phyloP scores from a whole-genome alignment of 257 asterid species.

The Nicotiana obtusifolia region DNA sequence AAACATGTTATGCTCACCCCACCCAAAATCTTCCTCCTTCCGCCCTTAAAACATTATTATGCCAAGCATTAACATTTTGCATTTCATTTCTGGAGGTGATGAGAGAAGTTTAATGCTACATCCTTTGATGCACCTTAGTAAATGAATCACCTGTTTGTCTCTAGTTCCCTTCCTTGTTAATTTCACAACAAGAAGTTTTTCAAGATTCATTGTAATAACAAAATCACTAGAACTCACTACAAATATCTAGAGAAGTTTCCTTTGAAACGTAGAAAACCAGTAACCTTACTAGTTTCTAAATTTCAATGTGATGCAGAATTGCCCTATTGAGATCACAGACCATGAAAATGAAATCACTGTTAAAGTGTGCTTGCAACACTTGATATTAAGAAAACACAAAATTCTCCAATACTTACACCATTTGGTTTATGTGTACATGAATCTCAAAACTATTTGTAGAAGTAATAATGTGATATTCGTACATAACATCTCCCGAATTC shows the following conservation, averaged over 20 bases:
- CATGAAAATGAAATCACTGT: neutral
- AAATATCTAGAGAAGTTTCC: neutral
- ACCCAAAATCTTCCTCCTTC: neutral
- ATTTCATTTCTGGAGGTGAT: neutral
- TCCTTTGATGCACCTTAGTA: neutral
- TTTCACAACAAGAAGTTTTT: neutral
- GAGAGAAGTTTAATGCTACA: neutral
- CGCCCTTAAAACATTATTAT: neutral
- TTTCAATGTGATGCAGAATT: neutral
- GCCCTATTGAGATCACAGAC: neutral
- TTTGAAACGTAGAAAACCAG: neutral
- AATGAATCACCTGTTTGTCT: neutral
- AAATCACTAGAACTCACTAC: neutral
- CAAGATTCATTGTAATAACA: neutral
- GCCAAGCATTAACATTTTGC: neutral
- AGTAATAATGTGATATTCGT: neutral
- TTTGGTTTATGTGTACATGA: neutral
- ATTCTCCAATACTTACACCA: neutral
- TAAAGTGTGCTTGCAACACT: neutral
- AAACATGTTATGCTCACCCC: neutral
- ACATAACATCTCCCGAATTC: neutral
- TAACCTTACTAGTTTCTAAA: neutral
- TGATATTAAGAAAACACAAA: neutral
- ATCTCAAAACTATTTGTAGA: neutral
- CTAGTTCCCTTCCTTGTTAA: neutral